Conservation (phyloP, 352 stramenopile species). For the Aphanomyces cochlioides region DNA sequence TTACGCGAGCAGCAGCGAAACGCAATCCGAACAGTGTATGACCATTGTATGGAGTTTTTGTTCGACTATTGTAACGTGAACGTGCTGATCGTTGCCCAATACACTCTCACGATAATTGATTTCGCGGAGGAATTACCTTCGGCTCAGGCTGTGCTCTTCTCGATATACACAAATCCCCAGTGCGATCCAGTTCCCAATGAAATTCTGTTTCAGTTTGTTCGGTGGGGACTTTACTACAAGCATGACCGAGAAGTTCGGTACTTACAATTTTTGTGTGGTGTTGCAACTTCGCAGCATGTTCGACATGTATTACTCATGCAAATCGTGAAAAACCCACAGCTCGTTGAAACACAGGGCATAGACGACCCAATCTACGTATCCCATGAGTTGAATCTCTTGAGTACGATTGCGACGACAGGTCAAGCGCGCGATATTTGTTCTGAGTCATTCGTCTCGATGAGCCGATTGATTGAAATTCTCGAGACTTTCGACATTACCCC, state of each 20-base stretch:
- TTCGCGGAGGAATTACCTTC: constrained; percentile 54
- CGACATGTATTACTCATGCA: constrained; percentile 10
- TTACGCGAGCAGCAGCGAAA: constrained; percentile 46
- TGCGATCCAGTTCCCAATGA: constrained; percentile 11
- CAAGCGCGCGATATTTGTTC: neutral
- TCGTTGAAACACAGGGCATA: constrained; percentile 21
- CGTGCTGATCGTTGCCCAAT: constrained; percentile 44
- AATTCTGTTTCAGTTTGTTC: constrained; percentile 15
- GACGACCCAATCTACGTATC: constrained; percentile 56
- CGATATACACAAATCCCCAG: neutral
- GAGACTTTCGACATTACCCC: neutral
- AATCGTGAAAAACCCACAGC: neutral
- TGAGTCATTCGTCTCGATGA: constrained; percentile 11
- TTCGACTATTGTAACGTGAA: constrained; percentile 56
- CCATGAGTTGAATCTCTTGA: constrained; percentile 54
- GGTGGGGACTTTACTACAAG: constrained; percentile 11
- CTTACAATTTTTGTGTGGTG: constrained; percentile 1
- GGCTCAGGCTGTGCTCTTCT: neutral
- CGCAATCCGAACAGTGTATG: constrained; percentile 53
- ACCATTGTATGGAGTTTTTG: constrained; percentile 56
- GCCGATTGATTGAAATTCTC: neutral
- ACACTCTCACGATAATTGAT: constrained; percentile 53
- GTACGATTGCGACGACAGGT: constrained; percentile 42
- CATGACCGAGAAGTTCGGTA: neutral
- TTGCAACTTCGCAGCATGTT: neutral